A percentile compares a stretch with the other conserved stretches of the same genome.
phyloP scores from a whole-genome alignment of 2,329 filamentous ascomycete genomes.

The Talaromyces sp. region DNA sequence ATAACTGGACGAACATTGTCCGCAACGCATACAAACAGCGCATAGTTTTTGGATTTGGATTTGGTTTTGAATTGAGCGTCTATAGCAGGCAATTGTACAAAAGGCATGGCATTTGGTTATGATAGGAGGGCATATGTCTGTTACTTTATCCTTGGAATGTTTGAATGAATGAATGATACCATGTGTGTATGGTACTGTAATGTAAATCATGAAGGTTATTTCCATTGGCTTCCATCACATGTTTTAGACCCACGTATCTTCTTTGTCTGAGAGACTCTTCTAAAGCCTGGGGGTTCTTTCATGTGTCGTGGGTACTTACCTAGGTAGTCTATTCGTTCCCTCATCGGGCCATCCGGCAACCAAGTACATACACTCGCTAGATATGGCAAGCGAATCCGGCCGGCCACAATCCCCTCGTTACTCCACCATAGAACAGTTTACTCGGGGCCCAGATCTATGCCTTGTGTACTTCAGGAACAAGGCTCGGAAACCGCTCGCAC shows the following conservation, averaged over 20 bases:
- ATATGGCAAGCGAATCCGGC: neutral
- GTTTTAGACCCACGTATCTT: neutral
- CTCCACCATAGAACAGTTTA: neutral
- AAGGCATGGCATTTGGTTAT: conserved; percentile 5
- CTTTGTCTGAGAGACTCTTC: too few species aligned
- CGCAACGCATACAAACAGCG: neutral
- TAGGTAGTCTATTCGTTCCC: neutral
- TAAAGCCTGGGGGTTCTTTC: too few species aligned
- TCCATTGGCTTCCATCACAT: neutral
- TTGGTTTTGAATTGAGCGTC: conserved; percentile 11
- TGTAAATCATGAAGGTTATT: neutral
- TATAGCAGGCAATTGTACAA: conserved; percentile 17
- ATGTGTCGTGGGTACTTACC: too few species aligned
- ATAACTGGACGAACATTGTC: neutral
- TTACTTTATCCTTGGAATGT: neutral
- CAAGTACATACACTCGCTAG: neutral
- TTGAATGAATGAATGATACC: conserved; percentile 12
- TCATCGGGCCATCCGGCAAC: neutral
- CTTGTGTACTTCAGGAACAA: neutral
- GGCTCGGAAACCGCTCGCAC: neutral
- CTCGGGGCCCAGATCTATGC: neutral
- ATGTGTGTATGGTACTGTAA: neutral
- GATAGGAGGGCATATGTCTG: conserved; percentile 5
- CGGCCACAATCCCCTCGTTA: neutral
- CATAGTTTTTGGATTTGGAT: neutral